Evolutionary conservation across 2,329 filamentous ascomycete genomes (phyloP), one percentile per base, ranked within the genome.

Genomic region (Chalaropsis thielavioides): DNA sequence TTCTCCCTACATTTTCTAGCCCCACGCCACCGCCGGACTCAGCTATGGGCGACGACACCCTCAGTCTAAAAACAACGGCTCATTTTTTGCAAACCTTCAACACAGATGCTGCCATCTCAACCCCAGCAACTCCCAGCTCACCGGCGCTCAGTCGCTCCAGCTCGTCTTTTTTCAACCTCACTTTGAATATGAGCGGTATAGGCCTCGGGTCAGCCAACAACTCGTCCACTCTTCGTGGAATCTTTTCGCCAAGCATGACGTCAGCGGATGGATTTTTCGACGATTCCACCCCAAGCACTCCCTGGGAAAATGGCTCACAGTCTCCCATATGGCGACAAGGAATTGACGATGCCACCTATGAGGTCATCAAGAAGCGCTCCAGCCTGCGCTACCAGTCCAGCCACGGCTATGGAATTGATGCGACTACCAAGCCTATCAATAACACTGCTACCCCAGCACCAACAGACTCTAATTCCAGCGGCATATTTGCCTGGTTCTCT

Each of bases 141-240:
- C 72, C 72, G 22, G 68, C 74, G 69, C 66, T 70, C 15, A 62
- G 38, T 58, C 35, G 61, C 24, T 67, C 68, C 11, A 65, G 63
- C 49, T 66, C 66, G 15, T 66, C 71, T 60, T 76, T 81, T 62
- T 78, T 84, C 69, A 86, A 82, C 72, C 84, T 89, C 66, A 88
- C 86, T 27, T 84, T 87, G 69, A 96, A 90, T 10, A 83, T 90
- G 66, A 78, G 91, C 72, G 95, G 96, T 73, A 81, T 99, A 67
- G 60, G 43, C 19, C 38, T 63, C 8, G 61, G 27, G 10, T 13
- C 31, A 8, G 49, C 41, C 38, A 44, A 58, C 38, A 62, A 35
- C 13, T 87, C 89, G 10, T 92, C 90, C 1, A 96, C 94, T 0
- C 82, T 99, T 4, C 89, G 88, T 70, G 92, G 94, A 64, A 99